A percentile compares a stretch with the other conserved stretches of the same genome.
Evolutionary conservation across 345 rosid species (phyloP).

Genomic region (Syzygium jambos): DNA sequence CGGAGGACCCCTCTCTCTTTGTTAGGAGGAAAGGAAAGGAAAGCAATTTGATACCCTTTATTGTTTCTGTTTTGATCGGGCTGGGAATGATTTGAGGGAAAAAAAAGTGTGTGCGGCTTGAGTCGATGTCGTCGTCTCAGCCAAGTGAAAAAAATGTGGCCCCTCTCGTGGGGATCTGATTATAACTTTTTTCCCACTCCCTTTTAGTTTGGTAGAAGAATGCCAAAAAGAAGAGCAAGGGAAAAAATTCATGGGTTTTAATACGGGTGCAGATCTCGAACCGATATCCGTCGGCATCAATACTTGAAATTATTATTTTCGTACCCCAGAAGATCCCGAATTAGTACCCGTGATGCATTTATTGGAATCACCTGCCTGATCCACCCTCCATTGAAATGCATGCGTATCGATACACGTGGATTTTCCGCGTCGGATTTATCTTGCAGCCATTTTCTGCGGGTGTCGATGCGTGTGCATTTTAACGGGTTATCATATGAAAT

Average conservation of each 20-base stretch:
- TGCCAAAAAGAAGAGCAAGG: background rate
- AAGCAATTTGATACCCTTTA: too few relatives aligned
- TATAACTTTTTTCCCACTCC: too few relatives aligned
- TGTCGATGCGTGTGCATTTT: background rate
- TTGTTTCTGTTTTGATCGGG: background rate
- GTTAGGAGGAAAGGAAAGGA: too few relatives aligned
- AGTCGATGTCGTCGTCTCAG: background rate
- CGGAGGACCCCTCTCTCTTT: too few relatives aligned
- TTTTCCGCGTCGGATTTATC: background rate
- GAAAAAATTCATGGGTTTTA: background rate
- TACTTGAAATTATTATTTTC: too few relatives aligned
- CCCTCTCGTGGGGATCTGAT: background rate
- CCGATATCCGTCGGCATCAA: accelerated
- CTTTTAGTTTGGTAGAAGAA: background rate
- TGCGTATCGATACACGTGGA: accelerated
- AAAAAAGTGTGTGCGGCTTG: background rate
- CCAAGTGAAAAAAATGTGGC: background rate
- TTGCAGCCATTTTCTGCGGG: background rate
- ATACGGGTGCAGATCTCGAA: background rate
- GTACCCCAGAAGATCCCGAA: background rate
- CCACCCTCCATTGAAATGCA: background rate
- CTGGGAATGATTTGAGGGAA: background rate
- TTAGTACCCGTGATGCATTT: too few relatives aligned
- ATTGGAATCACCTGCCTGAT: background rate
- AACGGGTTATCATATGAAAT: background rate